Evolutionary conservation across 2,329 filamentous ascomycete genomes (phyloP), one percentile per base, ranked within the genome.

Genomic region (Phialocephala subalpina): DNA sequence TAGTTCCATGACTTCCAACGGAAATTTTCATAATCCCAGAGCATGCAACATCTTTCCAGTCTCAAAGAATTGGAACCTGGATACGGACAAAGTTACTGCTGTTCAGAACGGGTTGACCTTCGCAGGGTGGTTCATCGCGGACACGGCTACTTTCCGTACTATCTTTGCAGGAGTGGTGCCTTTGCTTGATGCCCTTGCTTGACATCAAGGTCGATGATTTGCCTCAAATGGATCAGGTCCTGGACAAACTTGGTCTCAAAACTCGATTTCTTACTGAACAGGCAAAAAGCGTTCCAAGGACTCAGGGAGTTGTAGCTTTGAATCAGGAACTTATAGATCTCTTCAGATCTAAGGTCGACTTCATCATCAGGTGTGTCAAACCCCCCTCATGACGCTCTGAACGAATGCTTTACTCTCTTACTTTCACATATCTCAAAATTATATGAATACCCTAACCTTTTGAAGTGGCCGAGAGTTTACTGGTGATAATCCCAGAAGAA

Each of bases 131-230:
- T 64, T 64, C 49, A 57, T 64, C 35, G 63, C 63, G 9, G 63
- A 64, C 33, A 60, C 63, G 8, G 57, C 58, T 2, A 35, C 49
- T 22, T 47, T 64, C 3, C 58, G 57, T 35, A 64, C 63, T 9
- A 64, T 60, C n/a, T 64, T 64, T 60, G 63, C 63, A 7, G 63
- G 63, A 20, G 49, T 64, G 9, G 49, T 64, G 25, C 63, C 63
- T 12, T 56, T 64, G 35, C 63, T 64, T 8, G 63, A 64, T 64
- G 25, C 63, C 63, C 12, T 56, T 64, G 35, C 63, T 64, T 8
- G 63, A 64, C 25, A 47, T 64, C 20, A 64, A 57, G 18, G 49
- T 64, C n/a, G 63, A 61, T 57, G 40, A 64, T 20, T 36, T 64
- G 20, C 9, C 52, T 25, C 29, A 22, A 18, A 60, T 64, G 57